phyloP scores from a whole-genome alignment of 2,329 filamentous ascomycete genomes.

The Neonectria ditissima region DNA sequence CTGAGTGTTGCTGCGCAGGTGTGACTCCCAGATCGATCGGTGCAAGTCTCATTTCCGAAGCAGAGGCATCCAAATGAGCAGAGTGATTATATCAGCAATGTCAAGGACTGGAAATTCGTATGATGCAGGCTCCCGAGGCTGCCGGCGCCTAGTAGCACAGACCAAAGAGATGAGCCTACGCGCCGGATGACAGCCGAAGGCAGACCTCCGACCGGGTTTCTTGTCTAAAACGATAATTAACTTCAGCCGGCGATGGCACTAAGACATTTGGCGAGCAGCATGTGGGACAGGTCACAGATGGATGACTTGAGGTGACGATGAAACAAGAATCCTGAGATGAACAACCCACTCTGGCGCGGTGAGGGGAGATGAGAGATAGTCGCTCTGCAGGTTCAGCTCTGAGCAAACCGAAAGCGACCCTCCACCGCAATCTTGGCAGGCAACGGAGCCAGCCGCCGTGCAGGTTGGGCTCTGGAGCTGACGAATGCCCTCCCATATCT shows the following conservation, averaged over 20 bases:
- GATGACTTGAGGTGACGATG: background rate
- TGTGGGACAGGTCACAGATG: background rate
- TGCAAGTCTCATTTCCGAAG: background rate
- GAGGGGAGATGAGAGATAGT: constrained; percentile 2
- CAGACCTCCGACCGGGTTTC: background rate
- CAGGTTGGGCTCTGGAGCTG: background rate
- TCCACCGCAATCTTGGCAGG: background rate
- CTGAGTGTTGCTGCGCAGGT: background rate
- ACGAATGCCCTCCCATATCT: constrained; percentile 6
- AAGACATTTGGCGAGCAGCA: background rate
- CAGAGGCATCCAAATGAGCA: background rate
- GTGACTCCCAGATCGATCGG: background rate
- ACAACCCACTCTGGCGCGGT: background rate
- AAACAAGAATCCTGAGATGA: background rate
- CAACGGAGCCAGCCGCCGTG: background rate
- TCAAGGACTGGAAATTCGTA: background rate
- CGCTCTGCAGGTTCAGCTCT: constrained; percentile 1
- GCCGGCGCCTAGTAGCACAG: background rate
- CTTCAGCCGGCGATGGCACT: background rate
- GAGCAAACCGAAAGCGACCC: background rate
- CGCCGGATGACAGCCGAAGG: background rate
- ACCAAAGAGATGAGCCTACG: background rate
- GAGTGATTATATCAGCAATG: background rate
- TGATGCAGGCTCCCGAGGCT: background rate
- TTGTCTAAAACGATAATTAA: constrained; percentile 1